Evolutionary conservation across 164 flowering plant genomes (phyloP), one percentile per base, ranked within the genome.

Genomic region (Stephania yunnanensis): DNA sequence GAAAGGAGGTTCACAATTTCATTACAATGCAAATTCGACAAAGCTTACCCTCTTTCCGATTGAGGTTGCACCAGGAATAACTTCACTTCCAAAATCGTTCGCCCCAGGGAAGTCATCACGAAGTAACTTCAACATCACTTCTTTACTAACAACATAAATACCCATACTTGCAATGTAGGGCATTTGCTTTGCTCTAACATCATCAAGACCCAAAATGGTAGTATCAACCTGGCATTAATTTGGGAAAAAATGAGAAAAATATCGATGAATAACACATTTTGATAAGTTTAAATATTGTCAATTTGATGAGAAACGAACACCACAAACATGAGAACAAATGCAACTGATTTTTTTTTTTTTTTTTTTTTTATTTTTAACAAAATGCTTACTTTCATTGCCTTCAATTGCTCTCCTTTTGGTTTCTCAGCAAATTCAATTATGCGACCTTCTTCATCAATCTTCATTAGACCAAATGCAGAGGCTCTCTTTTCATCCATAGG

Each of bases 81-180:
- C 94, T 88, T 95, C 98, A 85, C 99, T 92, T 29, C 98, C 99
- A 83, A 95, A 93, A 78, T 95, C 99, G 85, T 93, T 95, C 75
- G 99, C 98, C 78, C 88, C 94, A 67, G 99, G 99, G 76, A 93
- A 93, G 80, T 88, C 84, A 6, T 95, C 90, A 25, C 91, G 79
- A 17, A 95, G 93, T 66, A 95, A 84, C 52, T 86, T 76, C 58
- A 93, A 52, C 99, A 95, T 93, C 71, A 89, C 97, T 82, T 95
- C 83, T 85, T 92, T 95, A 88, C 96, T 95, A 64, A 95, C 85
- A 71, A 95, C 99, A 87, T 95, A 95, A 69, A 95, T 95, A 73
- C 99, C 99, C 99, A 95, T 95, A 73, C 99, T 95, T 2, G 98
- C 97, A 84, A 94, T 91, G 81, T 77, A 92, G 25, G 97, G 96